These are phyloP conservation scores for Kwoniella shandongensis DNA, from an alignment of 768 basidiomycete species.

Conservation along the genomic window DNA sequence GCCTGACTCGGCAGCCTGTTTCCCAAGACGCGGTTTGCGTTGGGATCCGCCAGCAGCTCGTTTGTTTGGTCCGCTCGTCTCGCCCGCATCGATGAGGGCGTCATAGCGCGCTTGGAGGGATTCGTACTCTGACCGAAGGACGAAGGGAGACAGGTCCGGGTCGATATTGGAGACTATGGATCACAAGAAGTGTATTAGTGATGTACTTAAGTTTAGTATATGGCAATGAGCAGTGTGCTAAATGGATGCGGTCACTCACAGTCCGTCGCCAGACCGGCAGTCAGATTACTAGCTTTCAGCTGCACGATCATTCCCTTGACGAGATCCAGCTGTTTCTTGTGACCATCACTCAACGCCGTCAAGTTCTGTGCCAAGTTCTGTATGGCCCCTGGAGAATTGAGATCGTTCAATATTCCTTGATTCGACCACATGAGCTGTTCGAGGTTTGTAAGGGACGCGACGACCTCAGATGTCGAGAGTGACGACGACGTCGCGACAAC, in stretches of 20 bases:
- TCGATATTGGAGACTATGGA: slow-evolving; percentile 17
- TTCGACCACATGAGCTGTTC: slow-evolving; percentile 11
- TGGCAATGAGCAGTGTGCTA: not conserved
- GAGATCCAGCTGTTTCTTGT: slow-evolving; percentile 25
- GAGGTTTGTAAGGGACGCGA: slow-evolving; percentile 4
- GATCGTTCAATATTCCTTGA: slow-evolving; percentile 21
- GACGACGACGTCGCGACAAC: not conserved
- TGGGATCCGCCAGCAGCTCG: no score
- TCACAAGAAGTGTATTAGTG: not conserved
- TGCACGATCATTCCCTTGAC: slow-evolving; percentile 20
- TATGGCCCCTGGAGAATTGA: slow-evolving; percentile 23
- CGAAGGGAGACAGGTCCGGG: slow-evolving; percentile 14
- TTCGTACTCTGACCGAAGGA: slow-evolving; percentile 33
- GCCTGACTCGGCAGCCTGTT: not conserved
- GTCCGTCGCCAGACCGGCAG: not conserved
- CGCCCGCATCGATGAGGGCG: slow-evolving; percentile 2
- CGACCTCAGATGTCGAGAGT: not conserved
- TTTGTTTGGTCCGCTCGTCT: no score
- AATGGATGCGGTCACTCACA: slow-evolving; percentile 1
- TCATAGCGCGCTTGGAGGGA: slow-evolving; percentile 37
- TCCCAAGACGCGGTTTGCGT: not conserved
- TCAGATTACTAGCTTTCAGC: slow-evolving; percentile 1
- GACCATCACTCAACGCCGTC: slow-evolving; percentile 22
- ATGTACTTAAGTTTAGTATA: not conserved
- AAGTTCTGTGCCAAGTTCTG: slow-evolving; percentile 19